These are phyloP conservation scores for Calocera viscosa DNA, from an alignment of 768 basidiomycete species.

Conservation along the genomic window DNA sequence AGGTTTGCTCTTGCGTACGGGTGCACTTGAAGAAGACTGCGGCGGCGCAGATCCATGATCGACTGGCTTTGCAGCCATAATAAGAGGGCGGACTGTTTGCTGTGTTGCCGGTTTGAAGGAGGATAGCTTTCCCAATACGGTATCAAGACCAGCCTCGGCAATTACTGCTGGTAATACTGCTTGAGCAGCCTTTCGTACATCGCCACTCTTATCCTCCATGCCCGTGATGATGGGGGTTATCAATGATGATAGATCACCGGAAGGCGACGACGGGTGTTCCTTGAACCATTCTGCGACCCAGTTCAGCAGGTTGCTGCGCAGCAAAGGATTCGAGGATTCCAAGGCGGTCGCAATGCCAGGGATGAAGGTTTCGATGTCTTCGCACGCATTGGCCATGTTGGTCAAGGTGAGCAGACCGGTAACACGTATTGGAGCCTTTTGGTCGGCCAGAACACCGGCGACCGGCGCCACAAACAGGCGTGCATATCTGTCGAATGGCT, in stretches of 20 bases:
- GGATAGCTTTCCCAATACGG: slow-evolving; percentile 73
- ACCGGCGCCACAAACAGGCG: slow-evolving; percentile 66
- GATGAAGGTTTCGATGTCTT: slow-evolving; percentile 78
- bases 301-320: slow-evolving; percentile 61
- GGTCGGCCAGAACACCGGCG: slow-evolving; percentile 77
- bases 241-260: slow-evolving; percentile 63
- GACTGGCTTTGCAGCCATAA: slow-evolving; percentile 53
- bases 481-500: slow-evolving; percentile 81
- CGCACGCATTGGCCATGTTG: slow-evolving; percentile 73
- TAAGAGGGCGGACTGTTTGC: slow-evolving; percentile 67
- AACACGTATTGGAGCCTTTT: slow-evolving; percentile 73
- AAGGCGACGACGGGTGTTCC: slow-evolving; percentile 41
- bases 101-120: slow-evolving; percentile 86
- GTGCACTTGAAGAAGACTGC: slow-evolving; percentile 23
- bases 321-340: slow-evolving; percentile 76
- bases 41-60: slow-evolving; percentile 28
- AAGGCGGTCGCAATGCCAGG: slow-evolving; percentile 64
- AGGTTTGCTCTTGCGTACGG: background rate
- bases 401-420: slow-evolving; percentile 67
- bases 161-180: slow-evolving; percentile 68
- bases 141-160: slow-evolving; percentile 61
- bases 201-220: slow-evolving; percentile 80
- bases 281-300: slow-evolving; percentile 77
- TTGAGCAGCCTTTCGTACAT: slow-evolving; percentile 86
- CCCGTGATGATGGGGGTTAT: slow-evolving; percentile 54